These are phyloP conservation scores for Kwoniella newhampshirensis DNA, from an alignment of 768 basidiomycete genomes.

Conservation along the genomic window DNA sequence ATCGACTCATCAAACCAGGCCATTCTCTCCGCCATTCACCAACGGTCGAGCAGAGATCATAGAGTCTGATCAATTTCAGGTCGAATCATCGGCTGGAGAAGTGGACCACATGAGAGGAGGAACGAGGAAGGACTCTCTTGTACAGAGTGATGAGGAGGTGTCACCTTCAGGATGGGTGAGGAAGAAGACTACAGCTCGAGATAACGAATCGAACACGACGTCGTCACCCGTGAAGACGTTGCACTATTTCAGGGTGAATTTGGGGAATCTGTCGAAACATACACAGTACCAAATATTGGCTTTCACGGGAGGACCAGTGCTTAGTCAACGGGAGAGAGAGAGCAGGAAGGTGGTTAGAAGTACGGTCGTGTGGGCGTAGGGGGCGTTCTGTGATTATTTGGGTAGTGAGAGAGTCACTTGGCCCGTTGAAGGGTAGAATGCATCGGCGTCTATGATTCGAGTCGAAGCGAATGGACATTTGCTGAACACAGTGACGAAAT, in stretches of 20 bases:
- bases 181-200: conserved; percentile 22
- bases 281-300: conserved; percentile 78
- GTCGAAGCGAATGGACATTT: too few relatives aligned
- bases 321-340: conserved; percentile 61
- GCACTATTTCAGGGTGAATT: conserved; percentile 58
- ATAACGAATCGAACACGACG: background rate
- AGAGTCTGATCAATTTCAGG: background rate
- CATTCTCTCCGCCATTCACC: conserved; percentile 37
- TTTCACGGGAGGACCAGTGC: conserved; percentile 69
- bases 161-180: conserved; percentile 39
- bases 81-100: too few relatives aligned
- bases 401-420: too few relatives aligned
- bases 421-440: too few relatives aligned
- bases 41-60: conserved; percentile 34
- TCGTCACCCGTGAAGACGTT: conserved; percentile 24
- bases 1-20: conserved; percentile 32
- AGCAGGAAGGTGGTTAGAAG: conserved; percentile 59
- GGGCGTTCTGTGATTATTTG: too few relatives aligned
- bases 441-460: too few relatives aligned
- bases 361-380: conserved; percentile 8
- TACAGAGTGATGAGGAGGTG: conserved; percentile 29
- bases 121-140: background rate
- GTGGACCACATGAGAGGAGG: background rate
- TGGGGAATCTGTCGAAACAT: conserved; percentile 57
- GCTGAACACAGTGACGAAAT: too few relatives aligned